Evolutionary conservation across 164 flowering plant species (phyloP).

Genomic region (Santalum album): DNA sequence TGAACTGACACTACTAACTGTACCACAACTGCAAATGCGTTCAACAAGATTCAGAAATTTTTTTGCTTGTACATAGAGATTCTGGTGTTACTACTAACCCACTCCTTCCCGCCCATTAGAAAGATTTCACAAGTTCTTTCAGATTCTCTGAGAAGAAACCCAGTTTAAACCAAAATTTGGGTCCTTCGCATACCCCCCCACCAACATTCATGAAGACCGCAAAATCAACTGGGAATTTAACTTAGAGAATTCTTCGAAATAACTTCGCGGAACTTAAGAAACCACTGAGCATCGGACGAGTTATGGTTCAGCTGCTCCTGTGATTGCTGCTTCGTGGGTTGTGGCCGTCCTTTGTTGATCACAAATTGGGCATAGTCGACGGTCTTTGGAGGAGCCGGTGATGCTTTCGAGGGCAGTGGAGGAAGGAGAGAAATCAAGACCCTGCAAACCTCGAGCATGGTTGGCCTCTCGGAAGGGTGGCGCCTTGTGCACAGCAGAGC

Average conservation of each 20-base stretch:
- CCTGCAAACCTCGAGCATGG: conserved; percentile 77
- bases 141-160: too few relatives aligned
- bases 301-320: conserved; percentile 20
- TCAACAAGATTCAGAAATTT: too few relatives aligned
- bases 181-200: too few relatives aligned
- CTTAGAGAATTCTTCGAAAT: conserved; percentile 46
- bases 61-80: too few relatives aligned
- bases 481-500: conserved; percentile 76
- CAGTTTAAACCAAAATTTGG: too few relatives aligned
- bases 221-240: background rate
- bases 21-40: too few relatives aligned
- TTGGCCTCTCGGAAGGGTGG: conserved; percentile 70
- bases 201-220: background rate
- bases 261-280: conserved; percentile 61
- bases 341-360: conserved; percentile 25
- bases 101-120: too few relatives aligned
- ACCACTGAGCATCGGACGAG: conserved; percentile 80
- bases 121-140: too few relatives aligned
- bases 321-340: conserved; percentile 8
- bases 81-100: too few relatives aligned
- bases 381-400: conserved; percentile 23
- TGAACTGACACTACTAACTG: too few relatives aligned
- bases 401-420: conserved; percentile 30
- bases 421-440: conserved; percentile 67
- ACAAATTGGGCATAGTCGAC: conserved; percentile 46